Conservation (phyloP, 805 yeast species). For the Starmerella kuoi region DNA sequence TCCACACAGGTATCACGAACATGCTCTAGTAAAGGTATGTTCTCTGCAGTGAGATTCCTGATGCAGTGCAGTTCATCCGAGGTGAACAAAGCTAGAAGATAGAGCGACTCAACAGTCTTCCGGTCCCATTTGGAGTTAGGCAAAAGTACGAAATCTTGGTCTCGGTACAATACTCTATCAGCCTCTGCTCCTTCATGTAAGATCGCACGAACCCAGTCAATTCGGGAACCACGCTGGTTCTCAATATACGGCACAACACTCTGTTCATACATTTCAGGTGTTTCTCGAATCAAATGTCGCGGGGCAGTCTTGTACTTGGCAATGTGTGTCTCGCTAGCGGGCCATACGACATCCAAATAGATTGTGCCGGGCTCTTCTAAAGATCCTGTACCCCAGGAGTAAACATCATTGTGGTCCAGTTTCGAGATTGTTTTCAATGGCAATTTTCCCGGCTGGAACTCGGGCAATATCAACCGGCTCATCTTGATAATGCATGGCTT, state of each 20-base stretch:
- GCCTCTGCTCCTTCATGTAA: constrained; percentile 71
- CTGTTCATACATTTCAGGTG: constrained; percentile 57
- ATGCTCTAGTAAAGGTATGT: constrained; percentile 44
- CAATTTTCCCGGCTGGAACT: constrained; percentile 5
- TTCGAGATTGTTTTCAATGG: constrained; percentile 24
- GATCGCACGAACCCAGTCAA: constrained; percentile 85
- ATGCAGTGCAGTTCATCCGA: constrained; percentile 48
- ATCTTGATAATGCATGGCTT: constrained; percentile 56
- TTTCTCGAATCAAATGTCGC: constrained; percentile 57
- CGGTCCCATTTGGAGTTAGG: constrained; percentile 97
- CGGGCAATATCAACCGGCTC: constrained; percentile 20
- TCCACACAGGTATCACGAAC: constrained; percentile 37
- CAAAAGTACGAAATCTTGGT: constrained; percentile 57
- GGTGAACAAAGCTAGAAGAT: constrained; percentile 64
- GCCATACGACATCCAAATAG: constrained; percentile 58
- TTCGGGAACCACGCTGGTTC: constrained; percentile 60
- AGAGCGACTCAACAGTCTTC: constrained; percentile 51
- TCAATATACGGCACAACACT: constrained; percentile 65
- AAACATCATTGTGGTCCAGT: constrained; percentile 67
- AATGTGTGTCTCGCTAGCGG: constrained; percentile 80
- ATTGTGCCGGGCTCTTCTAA: constrained; percentile 50
- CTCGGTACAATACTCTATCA: constrained; percentile 62
- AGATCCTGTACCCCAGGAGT: constrained; percentile 62
- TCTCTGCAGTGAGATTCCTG: constrained; percentile 55
- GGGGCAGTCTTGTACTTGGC: constrained; percentile 55